Conservation (phyloP, 495 filamentous ascomycete species). For the Terfezia boudieri region DNA sequence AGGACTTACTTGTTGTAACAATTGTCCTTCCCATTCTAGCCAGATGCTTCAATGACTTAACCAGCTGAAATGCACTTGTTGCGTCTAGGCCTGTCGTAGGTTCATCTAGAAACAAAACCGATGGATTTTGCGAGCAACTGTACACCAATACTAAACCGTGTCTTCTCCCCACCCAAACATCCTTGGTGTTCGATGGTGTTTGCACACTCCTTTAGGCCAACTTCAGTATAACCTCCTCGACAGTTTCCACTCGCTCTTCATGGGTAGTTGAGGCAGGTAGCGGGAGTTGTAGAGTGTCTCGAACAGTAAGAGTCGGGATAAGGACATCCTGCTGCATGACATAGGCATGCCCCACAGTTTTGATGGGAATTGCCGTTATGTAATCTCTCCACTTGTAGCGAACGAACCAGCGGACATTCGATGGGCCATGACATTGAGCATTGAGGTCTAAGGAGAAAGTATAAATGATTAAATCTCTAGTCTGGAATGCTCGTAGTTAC, state of each 20-base stretch:
- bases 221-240: slow-evolving; percentile 52
- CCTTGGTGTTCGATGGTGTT: slow-evolving; percentile 54
- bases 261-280: slow-evolving; percentile 36
- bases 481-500: not conserved
- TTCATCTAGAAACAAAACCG: slow-evolving; percentile 51
- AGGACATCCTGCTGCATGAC: slow-evolving; percentile 59
- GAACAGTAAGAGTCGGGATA: slow-evolving; percentile 45
- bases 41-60: slow-evolving; percentile 41
- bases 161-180: slow-evolving; percentile 55
- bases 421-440: slow-evolving; percentile 46
- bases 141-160: slow-evolving; percentile 49
- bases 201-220: slow-evolving; percentile 50
- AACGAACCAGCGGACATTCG: slow-evolving; percentile 35
- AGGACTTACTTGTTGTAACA: slow-evolving; percentile 30
- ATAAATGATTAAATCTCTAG: too few relatives aligned
- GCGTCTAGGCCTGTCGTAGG: slow-evolving; percentile 56
- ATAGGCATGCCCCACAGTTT: slow-evolving; percentile 38
- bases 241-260: slow-evolving; percentile 34
- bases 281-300: slow-evolving; percentile 49
- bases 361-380: slow-evolving; percentile 29
- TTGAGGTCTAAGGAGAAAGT: slow-evolving; percentile 26
- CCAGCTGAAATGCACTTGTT: slow-evolving; percentile 50
- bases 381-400: slow-evolving; percentile 29
- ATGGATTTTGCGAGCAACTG: slow-evolving; percentile 54
- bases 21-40: slow-evolving; percentile 45